Evolutionary conservation across 164 flowering plant species (phyloP).

Genomic region (Litsea cubeba): DNA sequence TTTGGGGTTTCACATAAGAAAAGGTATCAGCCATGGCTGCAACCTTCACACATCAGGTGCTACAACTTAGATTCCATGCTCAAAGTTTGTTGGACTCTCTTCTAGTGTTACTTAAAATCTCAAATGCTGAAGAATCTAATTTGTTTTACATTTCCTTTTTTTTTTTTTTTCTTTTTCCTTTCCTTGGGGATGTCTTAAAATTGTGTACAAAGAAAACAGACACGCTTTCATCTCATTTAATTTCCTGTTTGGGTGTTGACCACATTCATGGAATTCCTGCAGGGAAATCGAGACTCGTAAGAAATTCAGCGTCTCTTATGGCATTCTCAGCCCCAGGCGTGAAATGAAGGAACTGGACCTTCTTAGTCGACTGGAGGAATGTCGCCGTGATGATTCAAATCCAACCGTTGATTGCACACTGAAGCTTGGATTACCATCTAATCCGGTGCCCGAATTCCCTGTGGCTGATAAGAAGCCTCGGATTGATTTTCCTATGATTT

Average conservation of each 20-base stretch:
- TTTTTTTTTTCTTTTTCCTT: background rate
- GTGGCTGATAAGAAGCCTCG: background rate
- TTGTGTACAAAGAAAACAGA: too few species aligned
- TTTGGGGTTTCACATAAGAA: background rate
- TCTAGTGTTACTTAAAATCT: background rate
- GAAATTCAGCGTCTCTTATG: background rate
- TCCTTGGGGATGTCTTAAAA: too few species aligned
- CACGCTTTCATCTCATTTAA: background rate
- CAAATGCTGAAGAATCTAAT: background rate
- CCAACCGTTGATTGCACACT: conserved; percentile 1
- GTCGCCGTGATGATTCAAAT: background rate
- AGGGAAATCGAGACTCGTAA: background rate
- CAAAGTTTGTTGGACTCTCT: background rate
- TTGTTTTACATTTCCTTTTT: background rate
- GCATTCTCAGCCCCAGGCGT: background rate
- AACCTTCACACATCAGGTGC: background rate
- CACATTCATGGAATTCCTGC: background rate
- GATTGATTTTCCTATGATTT: background rate
- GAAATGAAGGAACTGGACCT: conserved; percentile 1
- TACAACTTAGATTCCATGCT: background rate
- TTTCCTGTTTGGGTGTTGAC: background rate
- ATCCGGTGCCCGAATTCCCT: background rate
- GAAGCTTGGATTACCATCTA: background rate
- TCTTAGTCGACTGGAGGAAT: background rate
- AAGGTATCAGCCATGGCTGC: background rate